A percentile compares a stretch with the other conserved stretches of the same genome.
Conservation (phyloP, 2,329 filamentous ascomycete species). For the Monosporascus cannonballus region DNA sequence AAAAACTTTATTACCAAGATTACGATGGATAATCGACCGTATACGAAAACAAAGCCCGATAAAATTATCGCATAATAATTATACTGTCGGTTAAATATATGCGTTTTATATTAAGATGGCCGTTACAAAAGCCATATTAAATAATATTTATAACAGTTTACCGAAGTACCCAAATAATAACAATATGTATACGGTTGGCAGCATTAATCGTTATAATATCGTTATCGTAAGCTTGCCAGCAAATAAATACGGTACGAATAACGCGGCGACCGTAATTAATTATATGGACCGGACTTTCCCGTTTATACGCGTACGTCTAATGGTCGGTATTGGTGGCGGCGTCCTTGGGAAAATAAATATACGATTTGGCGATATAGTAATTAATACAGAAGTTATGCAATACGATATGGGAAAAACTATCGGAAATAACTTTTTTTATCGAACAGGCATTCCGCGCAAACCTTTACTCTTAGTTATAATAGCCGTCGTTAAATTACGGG, state of each 20-base stretch:
- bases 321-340: conserved; percentile 25
- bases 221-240: conserved; percentile 13
- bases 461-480: neutral
- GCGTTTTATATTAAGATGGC: conserved; percentile 17
- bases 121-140: conserved; percentile 24
- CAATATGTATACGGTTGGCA: conserved; percentile 18
- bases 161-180: conserved; percentile 3
- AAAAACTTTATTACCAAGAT: neutral
- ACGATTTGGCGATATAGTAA: conserved; percentile 20
- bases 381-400: conserved; percentile 10
- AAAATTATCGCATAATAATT: conserved; percentile 4
- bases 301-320: conserved; percentile 12
- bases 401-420: conserved; percentile 9
- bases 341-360: conserved; percentile 16
- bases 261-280: conserved; percentile 12
- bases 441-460: neutral
- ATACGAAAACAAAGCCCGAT: neutral
- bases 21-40: neutral
- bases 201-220: conserved; percentile 10
- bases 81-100: conserved; percentile 27
- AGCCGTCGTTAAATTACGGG: neutral
- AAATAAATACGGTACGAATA: conserved; percentile 8
- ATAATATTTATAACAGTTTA: conserved; percentile 16
- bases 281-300: conserved; percentile 12
- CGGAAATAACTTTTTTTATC: conserved; percentile 1